These are phyloP conservation scores for Geranium incanum DNA, from an alignment of 441 rosid species.

Conservation along the genomic window DNA sequence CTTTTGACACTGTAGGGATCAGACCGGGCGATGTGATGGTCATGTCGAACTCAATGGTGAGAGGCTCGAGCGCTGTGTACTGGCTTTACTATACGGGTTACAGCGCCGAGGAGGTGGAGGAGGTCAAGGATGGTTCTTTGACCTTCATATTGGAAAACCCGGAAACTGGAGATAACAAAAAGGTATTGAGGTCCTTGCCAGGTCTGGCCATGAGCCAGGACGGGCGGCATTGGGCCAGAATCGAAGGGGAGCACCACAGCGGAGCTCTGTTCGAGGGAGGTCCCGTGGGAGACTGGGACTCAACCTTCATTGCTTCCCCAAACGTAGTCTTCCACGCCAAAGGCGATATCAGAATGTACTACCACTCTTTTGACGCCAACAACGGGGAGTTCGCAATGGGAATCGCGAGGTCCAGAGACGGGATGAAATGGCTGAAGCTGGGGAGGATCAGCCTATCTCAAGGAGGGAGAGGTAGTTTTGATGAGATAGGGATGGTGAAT, in stretches of 20 bases:
- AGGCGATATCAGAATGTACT: conserved; percentile 23
- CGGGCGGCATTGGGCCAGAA: conserved; percentile 26
- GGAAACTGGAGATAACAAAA: background rate
- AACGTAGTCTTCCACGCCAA: conserved; percentile 15
- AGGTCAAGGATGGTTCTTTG: background rate
- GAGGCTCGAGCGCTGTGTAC: conserved; percentile 1
- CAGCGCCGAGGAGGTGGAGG: background rate
- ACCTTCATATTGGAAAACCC: conserved; percentile 7
- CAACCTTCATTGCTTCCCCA: conserved; percentile 19
- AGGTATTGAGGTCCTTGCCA: conserved; percentile 19
- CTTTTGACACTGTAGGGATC: background rate
- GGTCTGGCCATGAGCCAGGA: conserved; percentile 26
- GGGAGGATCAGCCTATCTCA: conserved; percentile 20
- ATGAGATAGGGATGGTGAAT: conserved; percentile 22
- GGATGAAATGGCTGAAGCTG: conserved; percentile 26
- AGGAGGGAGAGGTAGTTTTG: conserved; percentile 10
- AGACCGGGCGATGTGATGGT: background rate
- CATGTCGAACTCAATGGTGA: background rate
- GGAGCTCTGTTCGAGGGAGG: conserved; percentile 24
- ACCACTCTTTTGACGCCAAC: conserved; percentile 20
- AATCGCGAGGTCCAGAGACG: conserved; percentile 25
- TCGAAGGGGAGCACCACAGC: conserved; percentile 26
- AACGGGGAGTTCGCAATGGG: conserved; percentile 15
- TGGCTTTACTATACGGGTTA: background rate
- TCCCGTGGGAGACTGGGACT: conserved; percentile 20